These are phyloP conservation scores for Aspergillus sp. DNA, from an alignment of 2,329 filamentous ascomycete genomes.

Conservation along the genomic window DNA sequence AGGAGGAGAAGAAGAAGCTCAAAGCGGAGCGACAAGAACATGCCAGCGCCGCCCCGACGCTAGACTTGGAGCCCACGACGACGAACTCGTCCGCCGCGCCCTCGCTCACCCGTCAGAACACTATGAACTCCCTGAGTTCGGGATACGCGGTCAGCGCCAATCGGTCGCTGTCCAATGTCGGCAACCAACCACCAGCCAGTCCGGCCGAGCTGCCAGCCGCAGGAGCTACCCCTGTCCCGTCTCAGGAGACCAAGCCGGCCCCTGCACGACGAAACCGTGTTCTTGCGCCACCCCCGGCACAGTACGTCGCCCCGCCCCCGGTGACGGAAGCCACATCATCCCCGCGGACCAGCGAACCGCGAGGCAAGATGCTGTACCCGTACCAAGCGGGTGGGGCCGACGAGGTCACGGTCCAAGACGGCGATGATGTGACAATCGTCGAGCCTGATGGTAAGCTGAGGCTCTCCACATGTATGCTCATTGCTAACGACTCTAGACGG, in stretches of 20 bases:
- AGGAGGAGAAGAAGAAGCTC: slow-evolving; percentile 92
- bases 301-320: slow-evolving; percentile 71
- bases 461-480: neutral
- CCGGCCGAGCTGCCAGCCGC: slow-evolving; percentile 44
- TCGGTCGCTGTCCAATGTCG: slow-evolving; percentile 67
- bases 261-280: slow-evolving; percentile 63
- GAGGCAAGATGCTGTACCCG: slow-evolving; percentile 83
- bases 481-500: slow-evolving; percentile 61
- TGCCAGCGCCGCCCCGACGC: slow-evolving; percentile 57
- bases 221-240: slow-evolving; percentile 8
- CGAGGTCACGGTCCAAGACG: slow-evolving; percentile 77
- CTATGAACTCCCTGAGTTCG: slow-evolving; percentile 85
- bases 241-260: slow-evolving; percentile 24
- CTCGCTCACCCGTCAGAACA: slow-evolving; percentile 73
- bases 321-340: slow-evolving; percentile 39
- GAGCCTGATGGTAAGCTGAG: slow-evolving; percentile 83
- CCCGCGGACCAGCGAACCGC: slow-evolving; percentile 51
- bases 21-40: slow-evolving; percentile 82
- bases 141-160: slow-evolving; percentile 79
- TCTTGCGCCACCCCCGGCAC: slow-evolving; percentile 80
- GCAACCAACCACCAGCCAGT: slow-evolving; percentile 51
- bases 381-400: slow-evolving; percentile 80
- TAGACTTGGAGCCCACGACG: slow-evolving; percentile 36
- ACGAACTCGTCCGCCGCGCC: slow-evolving; percentile 58
- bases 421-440: slow-evolving; percentile 71